These are phyloP conservation scores for Psilocybe subaeruginosa DNA, from an alignment of 768 basidiomycete genomes.

Conservation along the genomic window DNA sequence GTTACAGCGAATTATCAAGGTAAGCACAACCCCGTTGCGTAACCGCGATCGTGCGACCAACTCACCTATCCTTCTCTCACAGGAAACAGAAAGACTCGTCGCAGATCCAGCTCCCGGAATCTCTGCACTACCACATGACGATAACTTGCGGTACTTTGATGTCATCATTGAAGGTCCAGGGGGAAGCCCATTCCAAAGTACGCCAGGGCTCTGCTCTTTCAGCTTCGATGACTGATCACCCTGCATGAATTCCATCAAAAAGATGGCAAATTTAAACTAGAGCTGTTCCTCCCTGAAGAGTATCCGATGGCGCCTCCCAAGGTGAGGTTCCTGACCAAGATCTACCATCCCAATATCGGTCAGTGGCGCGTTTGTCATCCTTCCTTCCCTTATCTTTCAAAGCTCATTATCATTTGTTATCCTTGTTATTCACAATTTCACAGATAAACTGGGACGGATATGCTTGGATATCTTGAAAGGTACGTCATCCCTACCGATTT, in stretches of 20 bases:
- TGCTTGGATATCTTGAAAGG: constrained; percentile 98
- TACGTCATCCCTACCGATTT: constrained; percentile 24
- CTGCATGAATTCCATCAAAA: neutral
- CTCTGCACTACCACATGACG: constrained; percentile 92
- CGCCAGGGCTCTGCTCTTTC: constrained; percentile 20
- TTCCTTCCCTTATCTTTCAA: neutral
- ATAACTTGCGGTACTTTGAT: constrained; percentile 98
- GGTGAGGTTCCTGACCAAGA: constrained; percentile 96
- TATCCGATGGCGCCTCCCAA: constrained; percentile 99
- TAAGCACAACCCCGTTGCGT: constrained; percentile 18
- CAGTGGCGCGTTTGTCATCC: constrained; percentile 28
- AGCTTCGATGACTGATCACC: constrained; percentile 4
- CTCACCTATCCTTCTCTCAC: neutral
- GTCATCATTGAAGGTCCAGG: constrained; percentile 95
- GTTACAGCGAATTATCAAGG: constrained; percentile 56
- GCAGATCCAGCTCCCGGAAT: constrained; percentile 98
- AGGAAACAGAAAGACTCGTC: constrained; percentile 98
- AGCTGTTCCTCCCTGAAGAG: constrained; percentile 97
- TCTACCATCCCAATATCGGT: constrained; percentile 99
- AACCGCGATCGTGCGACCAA: constrained; percentile 9
- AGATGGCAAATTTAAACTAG: constrained; percentile 96
- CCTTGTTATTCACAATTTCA: constrained; percentile 5
- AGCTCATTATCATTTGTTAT: constrained; percentile 1
- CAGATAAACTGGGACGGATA: constrained; percentile 98
- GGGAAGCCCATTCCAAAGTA: constrained; percentile 90